These are phyloP conservation scores for Cyclanthera cordifolia DNA, from an alignment of 306 rosid genomes.

Conservation along the genomic window DNA sequence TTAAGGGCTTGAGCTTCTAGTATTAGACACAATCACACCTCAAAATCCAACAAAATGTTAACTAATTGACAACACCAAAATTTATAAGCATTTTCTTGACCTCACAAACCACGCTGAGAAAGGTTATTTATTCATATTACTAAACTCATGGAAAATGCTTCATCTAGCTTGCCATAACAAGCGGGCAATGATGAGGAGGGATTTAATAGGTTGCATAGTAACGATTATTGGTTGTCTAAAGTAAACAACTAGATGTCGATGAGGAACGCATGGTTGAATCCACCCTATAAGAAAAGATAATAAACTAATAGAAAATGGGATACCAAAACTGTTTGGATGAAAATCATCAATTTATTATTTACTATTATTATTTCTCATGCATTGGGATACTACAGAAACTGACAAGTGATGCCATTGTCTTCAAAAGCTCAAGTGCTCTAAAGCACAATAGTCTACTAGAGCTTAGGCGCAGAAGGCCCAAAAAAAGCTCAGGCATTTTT, in stretches of 20 bases:
- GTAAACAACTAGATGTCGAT: neutral
- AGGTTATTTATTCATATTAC: neutral
- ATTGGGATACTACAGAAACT: neutral
- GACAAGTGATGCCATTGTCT: too few species aligned
- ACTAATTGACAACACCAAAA: neutral
- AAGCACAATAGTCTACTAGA: too few species aligned
- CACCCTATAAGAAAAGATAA: neutral
- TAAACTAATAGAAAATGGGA: neutral
- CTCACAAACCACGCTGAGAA: neutral
- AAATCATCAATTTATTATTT: neutral
- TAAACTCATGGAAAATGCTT: neutral
- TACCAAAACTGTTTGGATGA: neutral
- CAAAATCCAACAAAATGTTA: neutral
- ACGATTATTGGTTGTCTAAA: neutral
- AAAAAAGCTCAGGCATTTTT: too few species aligned
- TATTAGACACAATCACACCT: neutral
- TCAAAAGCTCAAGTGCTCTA: too few species aligned
- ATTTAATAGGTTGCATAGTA: neutral
- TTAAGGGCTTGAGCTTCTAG: neutral
- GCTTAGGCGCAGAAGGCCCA: too few species aligned
- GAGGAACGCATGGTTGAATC: neutral
- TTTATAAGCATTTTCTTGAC: neutral
- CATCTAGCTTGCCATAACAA: neutral
- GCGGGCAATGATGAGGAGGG: neutral
- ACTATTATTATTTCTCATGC: neutral